These are phyloP conservation scores for Cucurbita argyrosperma DNA, from an alignment of 306 rosid species.

Conservation along the genomic window DNA sequence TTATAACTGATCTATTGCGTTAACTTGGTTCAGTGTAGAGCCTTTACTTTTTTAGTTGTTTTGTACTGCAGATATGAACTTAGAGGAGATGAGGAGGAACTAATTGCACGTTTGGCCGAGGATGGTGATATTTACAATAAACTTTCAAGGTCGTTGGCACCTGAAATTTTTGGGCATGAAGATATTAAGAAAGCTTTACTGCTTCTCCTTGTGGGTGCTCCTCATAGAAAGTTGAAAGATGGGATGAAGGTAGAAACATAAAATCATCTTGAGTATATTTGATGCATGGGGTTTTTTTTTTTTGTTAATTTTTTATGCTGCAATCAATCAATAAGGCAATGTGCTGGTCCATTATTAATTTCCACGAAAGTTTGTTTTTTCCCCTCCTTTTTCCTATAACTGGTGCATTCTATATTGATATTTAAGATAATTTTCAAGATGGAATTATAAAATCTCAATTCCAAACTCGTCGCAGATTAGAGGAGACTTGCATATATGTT, in stretches of 20 bases:
- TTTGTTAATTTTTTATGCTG: neutral
- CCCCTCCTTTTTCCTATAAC: neutral
- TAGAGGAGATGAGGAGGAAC: constrained; percentile 79
- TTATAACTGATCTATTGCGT: neutral
- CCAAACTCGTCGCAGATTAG: constrained; percentile 49
- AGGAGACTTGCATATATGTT: constrained; percentile 89
- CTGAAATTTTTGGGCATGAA: constrained; percentile 95
- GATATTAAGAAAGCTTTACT: constrained; percentile 85
- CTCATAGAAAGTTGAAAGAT: constrained; percentile 81
- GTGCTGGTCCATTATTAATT: neutral
- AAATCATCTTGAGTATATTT: neutral
- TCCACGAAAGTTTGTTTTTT: neutral
- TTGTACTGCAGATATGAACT: constrained; percentile 54
- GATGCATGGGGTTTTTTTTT: neutral
- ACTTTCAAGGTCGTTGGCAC: constrained; percentile 77
- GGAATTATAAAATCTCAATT: neutral
- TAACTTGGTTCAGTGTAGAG: neutral
- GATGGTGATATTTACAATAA: constrained; percentile 90
- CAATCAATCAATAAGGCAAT: neutral
- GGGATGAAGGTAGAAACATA: constrained; percentile 71
- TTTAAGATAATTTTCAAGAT: neutral
- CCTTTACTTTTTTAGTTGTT: neutral
- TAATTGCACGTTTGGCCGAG: constrained; percentile 54
- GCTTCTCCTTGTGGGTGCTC: constrained; percentile 93
- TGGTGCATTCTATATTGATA: neutral